A percentile compares a stretch with the other conserved stretches of the same genome.
Evolutionary conservation across 2,329 filamentous ascomycete species (phyloP).

Genomic region (Epichloe coenophiala): DNA sequence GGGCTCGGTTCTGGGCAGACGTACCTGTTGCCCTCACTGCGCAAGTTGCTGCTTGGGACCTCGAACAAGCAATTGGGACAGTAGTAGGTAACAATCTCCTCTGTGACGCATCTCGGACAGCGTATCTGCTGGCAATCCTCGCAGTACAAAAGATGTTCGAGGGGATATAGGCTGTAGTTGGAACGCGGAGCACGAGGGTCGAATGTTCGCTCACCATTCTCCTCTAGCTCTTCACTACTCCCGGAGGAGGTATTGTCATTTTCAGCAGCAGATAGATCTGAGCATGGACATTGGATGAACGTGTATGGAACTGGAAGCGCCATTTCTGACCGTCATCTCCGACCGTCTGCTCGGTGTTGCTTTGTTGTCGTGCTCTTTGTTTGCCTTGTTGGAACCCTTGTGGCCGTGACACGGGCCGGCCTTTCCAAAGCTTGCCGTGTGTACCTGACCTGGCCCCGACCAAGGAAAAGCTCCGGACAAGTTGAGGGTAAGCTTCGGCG

Average conservation of each 20-base stretch:
- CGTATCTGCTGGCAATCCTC: slow-evolving; percentile 95
- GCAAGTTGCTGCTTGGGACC: slow-evolving; percentile 82
- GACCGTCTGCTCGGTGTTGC: neutral
- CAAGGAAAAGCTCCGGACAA: neutral
- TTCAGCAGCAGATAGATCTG: slow-evolving; percentile 28
- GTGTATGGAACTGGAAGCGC: slow-evolving; percentile 44
- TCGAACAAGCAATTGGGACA: slow-evolving; percentile 94
- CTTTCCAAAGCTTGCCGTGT: neutral
- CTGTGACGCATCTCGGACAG: slow-evolving; percentile 79
- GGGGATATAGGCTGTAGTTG: slow-evolving; percentile 83
- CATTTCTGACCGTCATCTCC: slow-evolving; percentile 22
- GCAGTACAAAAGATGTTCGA: slow-evolving; percentile 90
- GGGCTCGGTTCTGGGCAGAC: neutral
- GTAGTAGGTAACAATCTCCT: slow-evolving; percentile 91
- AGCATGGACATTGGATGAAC: slow-evolving; percentile 54
- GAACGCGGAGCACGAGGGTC: slow-evolving; percentile 74
- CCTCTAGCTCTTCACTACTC: slow-evolving; percentile 27
- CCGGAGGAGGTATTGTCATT: slow-evolving; percentile 17
- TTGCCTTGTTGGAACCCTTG: neutral
- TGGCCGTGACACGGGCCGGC: neutral
- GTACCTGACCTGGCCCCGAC: neutral
- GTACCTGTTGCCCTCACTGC: slow-evolving; percentile 85
- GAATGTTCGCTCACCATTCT: slow-evolving; percentile 68
- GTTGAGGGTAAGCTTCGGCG: neutral
- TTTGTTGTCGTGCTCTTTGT: neutral